A percentile compares a stretch with the other conserved stretches of the same genome.
Evolutionary conservation across 768 basidiomycete genomes (phyloP).

Genomic region (Coprinopsis sp.): DNA sequence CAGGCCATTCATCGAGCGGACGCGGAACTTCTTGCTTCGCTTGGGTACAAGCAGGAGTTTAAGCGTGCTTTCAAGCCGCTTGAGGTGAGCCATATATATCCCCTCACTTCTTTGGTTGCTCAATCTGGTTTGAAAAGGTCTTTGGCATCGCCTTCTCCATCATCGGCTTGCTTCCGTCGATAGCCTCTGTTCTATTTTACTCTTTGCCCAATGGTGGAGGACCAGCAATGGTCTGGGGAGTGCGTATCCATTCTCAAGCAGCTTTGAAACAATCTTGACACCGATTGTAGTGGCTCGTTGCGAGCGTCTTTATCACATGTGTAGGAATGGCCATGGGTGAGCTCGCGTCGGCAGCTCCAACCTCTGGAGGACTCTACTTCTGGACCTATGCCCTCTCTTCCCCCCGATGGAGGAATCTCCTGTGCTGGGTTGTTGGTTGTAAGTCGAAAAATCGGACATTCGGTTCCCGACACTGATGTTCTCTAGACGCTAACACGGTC

Average conservation of each 20-base stretch:
- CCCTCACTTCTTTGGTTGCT: neutral
- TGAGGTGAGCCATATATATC: conserved; percentile 31
- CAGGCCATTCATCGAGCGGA: conserved; percentile 21
- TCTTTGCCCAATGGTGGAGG: conserved; percentile 67
- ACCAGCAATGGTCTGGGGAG: conserved; percentile 71
- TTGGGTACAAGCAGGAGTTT: conserved; percentile 51
- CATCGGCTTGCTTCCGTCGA: conserved; percentile 62
- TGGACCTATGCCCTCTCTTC: conserved; percentile 47
- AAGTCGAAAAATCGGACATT: conserved; percentile 14
- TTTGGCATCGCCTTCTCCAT: conserved; percentile 71
- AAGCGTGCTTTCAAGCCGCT: conserved; percentile 48
- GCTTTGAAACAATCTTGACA: neutral
- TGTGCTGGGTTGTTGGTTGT: conserved; percentile 57
- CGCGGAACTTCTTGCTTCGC: conserved; percentile 33
- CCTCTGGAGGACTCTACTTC: conserved; percentile 63
- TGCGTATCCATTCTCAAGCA: conserved; percentile 23
- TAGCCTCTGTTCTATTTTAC: conserved; percentile 52
- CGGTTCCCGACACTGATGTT: neutral
- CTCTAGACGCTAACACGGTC: conserved; percentile 47
- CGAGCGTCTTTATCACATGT: conserved; percentile 56
- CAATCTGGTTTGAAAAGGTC: conserved; percentile 34
- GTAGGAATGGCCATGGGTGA: conserved; percentile 69
- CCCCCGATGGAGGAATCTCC: conserved; percentile 37
- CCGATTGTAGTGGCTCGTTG: conserved; percentile 55
- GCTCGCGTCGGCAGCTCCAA: conserved; percentile 65